phyloP scores from a whole-genome alignment of 2,329 filamentous ascomycete genomes.

The Dactylonectria estremocensis region DNA sequence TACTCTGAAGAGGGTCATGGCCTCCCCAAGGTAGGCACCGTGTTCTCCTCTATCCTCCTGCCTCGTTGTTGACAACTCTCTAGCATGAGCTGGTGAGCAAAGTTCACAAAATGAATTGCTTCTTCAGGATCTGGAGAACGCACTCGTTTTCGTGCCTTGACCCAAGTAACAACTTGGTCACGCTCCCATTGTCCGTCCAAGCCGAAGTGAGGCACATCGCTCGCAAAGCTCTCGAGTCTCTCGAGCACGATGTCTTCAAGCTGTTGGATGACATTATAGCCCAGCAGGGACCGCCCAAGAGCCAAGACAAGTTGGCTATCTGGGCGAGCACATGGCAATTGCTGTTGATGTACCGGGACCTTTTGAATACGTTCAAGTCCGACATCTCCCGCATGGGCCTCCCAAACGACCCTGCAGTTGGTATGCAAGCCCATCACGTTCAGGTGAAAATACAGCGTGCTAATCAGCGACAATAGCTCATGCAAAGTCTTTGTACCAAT shows the following conservation, averaged over 20 bases:
- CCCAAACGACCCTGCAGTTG: constrained; percentile 42
- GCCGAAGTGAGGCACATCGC: constrained; percentile 59
- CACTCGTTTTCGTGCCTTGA: constrained; percentile 59
- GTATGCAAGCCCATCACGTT: constrained; percentile 32
- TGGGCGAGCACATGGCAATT: constrained; percentile 67
- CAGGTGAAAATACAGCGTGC: neutral
- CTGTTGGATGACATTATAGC: constrained; percentile 58
- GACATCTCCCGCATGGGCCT: constrained; percentile 45
- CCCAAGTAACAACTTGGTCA: constrained; percentile 55
- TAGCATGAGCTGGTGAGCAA: constrained; percentile 60
- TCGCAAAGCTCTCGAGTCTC: constrained; percentile 53
- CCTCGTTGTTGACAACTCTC: constrained; percentile 37
- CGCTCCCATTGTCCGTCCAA: constrained; percentile 58
- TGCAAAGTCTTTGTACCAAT: constrained; percentile 42
- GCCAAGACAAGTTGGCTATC: constrained; percentile 59
- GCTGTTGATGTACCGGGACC: constrained; percentile 64
- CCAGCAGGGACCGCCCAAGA: constrained; percentile 57
- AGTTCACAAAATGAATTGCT: constrained; percentile 64
- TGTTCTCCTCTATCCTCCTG: constrained; percentile 2
- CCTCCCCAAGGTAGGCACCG: constrained; percentile 57
- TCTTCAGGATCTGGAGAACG: constrained; percentile 66
- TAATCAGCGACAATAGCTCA: constrained; percentile 36
- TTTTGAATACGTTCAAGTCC: constrained; percentile 52
- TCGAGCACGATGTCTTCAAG: constrained; percentile 59
- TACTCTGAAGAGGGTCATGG: constrained; percentile 55